Percentiles rank a stretch among this genome's conserved stretches.
phyloP scores from a whole-genome alignment of 345 rosid species.

The Camelina sativa region DNA sequence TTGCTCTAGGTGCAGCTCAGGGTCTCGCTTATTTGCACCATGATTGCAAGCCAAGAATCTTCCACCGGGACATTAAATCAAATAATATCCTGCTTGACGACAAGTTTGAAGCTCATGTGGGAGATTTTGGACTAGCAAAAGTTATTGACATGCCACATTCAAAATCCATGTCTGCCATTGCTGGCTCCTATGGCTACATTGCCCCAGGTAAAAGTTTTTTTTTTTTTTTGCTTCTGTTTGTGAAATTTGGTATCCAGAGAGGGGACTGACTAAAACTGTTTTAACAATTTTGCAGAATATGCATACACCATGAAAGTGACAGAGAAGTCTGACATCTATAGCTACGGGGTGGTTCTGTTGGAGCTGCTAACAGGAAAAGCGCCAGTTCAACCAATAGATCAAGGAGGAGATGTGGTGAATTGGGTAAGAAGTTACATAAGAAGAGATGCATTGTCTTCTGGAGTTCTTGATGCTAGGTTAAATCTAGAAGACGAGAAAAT shows the following conservation, averaged over 20 bases:
- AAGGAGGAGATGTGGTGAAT: slow-evolving; percentile 86
- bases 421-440: slow-evolving; percentile 73
- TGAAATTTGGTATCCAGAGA: neutral
- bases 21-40: slow-evolving; percentile 75
- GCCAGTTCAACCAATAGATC: slow-evolving; percentile 89
- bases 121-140: slow-evolving; percentile 92
- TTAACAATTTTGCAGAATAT: slow-evolving; percentile 65
- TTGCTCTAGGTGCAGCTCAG: slow-evolving; percentile 69
- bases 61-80: slow-evolving; percentile 77
- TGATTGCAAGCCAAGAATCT: slow-evolving; percentile 86
- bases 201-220: slow-evolving; percentile 56
- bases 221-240: neutral
- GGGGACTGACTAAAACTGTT: neutral
- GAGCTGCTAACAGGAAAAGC: slow-evolving; percentile 78
- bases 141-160: slow-evolving; percentile 89
- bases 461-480: slow-evolving; percentile 63
- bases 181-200: slow-evolving; percentile 97
- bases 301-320: slow-evolving; percentile 96
- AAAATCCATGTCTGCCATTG: slow-evolving; percentile 93
- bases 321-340: slow-evolving; percentile 88
- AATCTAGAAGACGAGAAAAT: slow-evolving; percentile 55
- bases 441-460: slow-evolving; percentile 57
- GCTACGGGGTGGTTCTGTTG: slow-evolving; percentile 88
- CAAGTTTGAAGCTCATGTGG: slow-evolving; percentile 86
- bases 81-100: slow-evolving; percentile 63